These are phyloP conservation scores for Heterobasidion occidentale DNA, from an alignment of 1,284 basidiomycete species.

Conservation along the genomic window DNA sequence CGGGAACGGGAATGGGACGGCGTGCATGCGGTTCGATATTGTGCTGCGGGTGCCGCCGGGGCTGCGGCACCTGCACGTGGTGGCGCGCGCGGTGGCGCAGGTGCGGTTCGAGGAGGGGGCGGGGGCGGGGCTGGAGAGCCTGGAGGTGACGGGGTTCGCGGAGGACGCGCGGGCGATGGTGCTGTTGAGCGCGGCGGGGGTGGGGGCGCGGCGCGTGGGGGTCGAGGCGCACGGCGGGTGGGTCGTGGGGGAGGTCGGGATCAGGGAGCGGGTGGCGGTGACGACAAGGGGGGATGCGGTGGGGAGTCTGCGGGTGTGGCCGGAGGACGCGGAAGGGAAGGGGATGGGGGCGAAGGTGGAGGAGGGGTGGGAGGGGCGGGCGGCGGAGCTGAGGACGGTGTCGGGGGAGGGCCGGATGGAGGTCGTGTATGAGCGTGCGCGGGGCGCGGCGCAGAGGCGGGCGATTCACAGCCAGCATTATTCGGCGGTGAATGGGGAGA, in stretches of 20 bases:
- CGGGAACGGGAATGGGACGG: not conserved
- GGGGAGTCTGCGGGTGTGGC: not conserved
- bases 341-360: not conserved
- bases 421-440: not conserved
- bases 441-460: no score
- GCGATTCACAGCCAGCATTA: not conserved
- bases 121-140: not conserved
- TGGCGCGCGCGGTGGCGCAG: not conserved
- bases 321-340: not conserved
- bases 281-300: not conserved
- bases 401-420: not conserved
- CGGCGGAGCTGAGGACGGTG: not conserved
- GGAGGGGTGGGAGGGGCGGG: not conserved
- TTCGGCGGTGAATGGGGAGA: not conserved
- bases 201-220: not conserved
- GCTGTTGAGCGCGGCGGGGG: not conserved
- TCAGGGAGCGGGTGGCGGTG: not conserved
- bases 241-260: not conserved
- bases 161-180: not conserved
- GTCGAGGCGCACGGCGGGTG: not conserved
- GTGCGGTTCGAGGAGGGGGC: not conserved
- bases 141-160: not conserved
- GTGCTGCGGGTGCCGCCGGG: not conserved
- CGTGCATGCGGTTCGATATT: not conserved
- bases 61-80: not conserved